Evolutionary conservation across 257 asterid species (phyloP).

Genomic region (Penstemon davidsonii): DNA sequence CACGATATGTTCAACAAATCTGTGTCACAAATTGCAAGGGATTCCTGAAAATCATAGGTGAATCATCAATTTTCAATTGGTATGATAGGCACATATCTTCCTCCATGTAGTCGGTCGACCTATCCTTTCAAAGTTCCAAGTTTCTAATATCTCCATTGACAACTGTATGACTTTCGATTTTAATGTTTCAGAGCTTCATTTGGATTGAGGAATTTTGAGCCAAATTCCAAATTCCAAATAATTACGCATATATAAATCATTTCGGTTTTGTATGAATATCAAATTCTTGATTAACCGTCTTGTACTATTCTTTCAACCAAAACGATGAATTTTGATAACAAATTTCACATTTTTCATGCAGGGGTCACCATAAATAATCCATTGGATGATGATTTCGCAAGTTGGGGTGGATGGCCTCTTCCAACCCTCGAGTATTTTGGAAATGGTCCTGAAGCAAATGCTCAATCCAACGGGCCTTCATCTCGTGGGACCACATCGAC

Average conservation of each 20-base stretch:
- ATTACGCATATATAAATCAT: not conserved
- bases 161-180: not conserved
- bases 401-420: slow-evolving; percentile 56
- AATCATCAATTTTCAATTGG: no score
- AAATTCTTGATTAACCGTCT: not conserved
- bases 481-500: slow-evolving; percentile 36
- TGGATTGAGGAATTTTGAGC: no score
- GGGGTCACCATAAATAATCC: slow-evolving; percentile 33
- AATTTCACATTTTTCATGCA: slow-evolving; percentile 16
- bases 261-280: no score
- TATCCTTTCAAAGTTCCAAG: no score
- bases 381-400: slow-evolving; percentile 56
- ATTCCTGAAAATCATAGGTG: no score
- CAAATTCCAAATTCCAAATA: no score
- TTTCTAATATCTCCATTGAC: no score
- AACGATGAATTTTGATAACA: not conserved
- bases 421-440: slow-evolving; percentile 45
- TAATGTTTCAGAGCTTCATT: not conserved
- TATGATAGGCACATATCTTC: no score
- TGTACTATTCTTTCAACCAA: not conserved
- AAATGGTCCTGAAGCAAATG: slow-evolving; percentile 28
- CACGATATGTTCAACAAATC: no score
- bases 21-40: no score
- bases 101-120: no score
- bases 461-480: slow-evolving; percentile 25